These are phyloP conservation scores for Solanum medicagineum DNA, from an alignment of 257 asterid genomes.

Conservation along the genomic window DNA sequence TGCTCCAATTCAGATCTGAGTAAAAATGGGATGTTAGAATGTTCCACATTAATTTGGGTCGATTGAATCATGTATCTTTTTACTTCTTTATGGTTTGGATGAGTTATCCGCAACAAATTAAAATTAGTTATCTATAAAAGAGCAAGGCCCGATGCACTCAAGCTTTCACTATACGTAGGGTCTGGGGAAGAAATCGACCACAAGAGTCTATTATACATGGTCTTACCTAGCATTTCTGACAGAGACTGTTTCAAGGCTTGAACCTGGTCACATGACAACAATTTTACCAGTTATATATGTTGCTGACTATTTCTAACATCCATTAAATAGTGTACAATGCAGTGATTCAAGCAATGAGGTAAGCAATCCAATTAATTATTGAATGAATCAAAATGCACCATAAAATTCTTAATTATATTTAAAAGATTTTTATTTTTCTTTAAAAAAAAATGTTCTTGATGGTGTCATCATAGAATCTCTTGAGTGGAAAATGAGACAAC, in stretches of 20 bases:
- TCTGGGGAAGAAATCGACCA: too few species aligned
- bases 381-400: conserved; percentile 4
- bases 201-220: too few species aligned
- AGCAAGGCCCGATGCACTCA: too few species aligned
- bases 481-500: conserved; percentile 23
- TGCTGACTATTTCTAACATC: not conserved
- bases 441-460: not conserved
- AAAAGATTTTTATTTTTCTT: not conserved
- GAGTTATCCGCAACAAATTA: not conserved
- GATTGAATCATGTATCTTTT: not conserved
- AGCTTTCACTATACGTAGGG: too few species aligned
- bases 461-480: not conserved
- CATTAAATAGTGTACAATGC: not conserved
- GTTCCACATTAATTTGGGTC: not conserved
- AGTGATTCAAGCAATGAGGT: conserved; percentile 14
- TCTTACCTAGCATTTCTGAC: too few species aligned
- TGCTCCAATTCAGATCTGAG: not conserved
- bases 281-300: too few species aligned
- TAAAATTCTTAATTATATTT: not conserved
- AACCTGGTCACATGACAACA: too few species aligned
- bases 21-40: not conserved
- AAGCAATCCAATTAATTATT: conserved; percentile 6
- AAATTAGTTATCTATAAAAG: not conserved
- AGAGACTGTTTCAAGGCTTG: too few species aligned
- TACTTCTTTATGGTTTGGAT: not conserved